Evolutionary conservation across 2,329 filamentous ascomycete genomes (phyloP).

Genomic region (Fusarium bactridioides): DNA sequence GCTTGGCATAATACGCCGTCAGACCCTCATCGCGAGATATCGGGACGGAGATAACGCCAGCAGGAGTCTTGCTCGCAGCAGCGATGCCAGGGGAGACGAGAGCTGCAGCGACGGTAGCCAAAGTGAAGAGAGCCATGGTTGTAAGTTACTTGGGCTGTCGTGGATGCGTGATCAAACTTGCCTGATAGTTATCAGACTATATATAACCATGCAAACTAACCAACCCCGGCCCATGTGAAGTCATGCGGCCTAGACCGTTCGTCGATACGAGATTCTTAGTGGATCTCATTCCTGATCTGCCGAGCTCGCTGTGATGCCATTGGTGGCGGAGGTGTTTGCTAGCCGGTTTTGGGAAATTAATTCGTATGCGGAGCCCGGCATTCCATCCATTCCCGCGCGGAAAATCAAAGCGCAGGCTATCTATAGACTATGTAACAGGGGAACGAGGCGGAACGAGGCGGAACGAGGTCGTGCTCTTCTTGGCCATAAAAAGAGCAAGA

Average conservation of each 20-base stretch:
- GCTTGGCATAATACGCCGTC: slow-evolving; percentile 1
- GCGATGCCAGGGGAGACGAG: accelerated
- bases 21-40: not conserved
- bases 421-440: not conserved
- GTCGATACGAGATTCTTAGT: not conserved
- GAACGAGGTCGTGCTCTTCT: no score
- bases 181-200: no score
- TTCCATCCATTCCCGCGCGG: not conserved
- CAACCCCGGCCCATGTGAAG: not conserved
- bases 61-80: not conserved
- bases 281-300: not conserved
- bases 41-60: not conserved
- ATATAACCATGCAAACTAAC: not conserved
- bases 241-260: not conserved
- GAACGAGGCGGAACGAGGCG: not conserved
- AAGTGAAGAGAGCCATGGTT: not conserved
- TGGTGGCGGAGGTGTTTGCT: accelerated
- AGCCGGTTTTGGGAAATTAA: not conserved
- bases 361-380: not conserved
- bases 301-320: not conserved
- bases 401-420: not conserved
- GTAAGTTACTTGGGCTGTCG: no score
- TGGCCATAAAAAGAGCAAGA: not conserved
- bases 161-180: not conserved
- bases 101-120: not conserved